Evolutionary conservation across 202 grass and related monocot genomes (phyloP).

Genomic region (Musa balbisiana): DNA sequence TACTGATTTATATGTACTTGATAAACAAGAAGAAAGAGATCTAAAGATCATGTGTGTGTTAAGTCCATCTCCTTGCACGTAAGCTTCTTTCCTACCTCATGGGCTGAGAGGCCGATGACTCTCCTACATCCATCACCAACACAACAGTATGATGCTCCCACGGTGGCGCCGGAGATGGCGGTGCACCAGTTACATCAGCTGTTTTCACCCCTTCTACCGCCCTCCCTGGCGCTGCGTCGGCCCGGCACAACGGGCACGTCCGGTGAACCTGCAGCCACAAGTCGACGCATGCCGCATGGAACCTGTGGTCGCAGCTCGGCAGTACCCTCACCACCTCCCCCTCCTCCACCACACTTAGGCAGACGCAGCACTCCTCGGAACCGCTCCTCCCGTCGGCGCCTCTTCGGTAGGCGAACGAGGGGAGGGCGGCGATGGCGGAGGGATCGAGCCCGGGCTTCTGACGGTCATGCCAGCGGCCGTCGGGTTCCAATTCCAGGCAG

Average conservation of each 20-base stretch:
- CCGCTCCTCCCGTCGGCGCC: neutral
- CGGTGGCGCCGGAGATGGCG: neutral
- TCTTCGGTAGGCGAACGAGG: constrained; percentile 43
- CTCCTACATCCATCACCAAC: constrained; percentile 1
- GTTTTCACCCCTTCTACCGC: neutral
- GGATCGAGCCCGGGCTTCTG: constrained; percentile 43
- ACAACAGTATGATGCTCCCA: neutral
- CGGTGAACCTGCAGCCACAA: constrained; percentile 46
- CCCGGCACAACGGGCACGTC: constrained; percentile 62
- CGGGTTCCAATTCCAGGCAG: constrained; percentile 24
- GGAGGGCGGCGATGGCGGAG: constrained; percentile 44
- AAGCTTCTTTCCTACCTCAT: too few species aligned
- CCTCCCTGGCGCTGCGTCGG: constrained; percentile 28
- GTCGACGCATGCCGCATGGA: constrained; percentile 59
- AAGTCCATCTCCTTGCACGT: too few species aligned
- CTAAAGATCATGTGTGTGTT: too few species aligned
- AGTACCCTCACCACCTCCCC: constrained; percentile 49
- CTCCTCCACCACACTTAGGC: constrained; percentile 41
- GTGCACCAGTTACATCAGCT: neutral
- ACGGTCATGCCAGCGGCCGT: neutral
- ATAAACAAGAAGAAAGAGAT: too few species aligned
- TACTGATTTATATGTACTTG: too few species aligned
- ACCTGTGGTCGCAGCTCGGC: constrained; percentile 44
- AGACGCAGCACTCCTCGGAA: constrained; percentile 50
- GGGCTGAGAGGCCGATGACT: neutral